Evolutionary conservation across 2,329 filamentous ascomycete genomes (phyloP).

Genomic region (Ceratocystis huliohia): DNA sequence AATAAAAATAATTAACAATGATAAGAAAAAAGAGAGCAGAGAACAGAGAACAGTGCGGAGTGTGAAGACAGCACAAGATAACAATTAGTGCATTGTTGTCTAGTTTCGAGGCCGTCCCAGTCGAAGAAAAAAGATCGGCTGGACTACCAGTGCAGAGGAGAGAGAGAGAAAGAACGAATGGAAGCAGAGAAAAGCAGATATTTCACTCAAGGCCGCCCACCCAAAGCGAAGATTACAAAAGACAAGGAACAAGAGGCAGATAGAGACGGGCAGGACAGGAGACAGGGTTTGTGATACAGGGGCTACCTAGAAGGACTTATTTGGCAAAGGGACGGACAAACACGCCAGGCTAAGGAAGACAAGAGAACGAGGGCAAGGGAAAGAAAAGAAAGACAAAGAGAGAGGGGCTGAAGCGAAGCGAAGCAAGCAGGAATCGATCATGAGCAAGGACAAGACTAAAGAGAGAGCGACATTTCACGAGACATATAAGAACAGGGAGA

Average conservation of each 20-base stretch:
- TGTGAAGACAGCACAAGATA: not conserved
- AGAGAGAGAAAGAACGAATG: slow-evolving; percentile 4
- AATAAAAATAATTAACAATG: not conserved
- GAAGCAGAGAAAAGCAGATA: not conserved
- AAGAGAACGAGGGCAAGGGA: not conserved
- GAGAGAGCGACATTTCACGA: not conserved
- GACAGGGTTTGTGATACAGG: slow-evolving; percentile 4
- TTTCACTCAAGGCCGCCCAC: not conserved
- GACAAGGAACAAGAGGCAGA: not conserved
- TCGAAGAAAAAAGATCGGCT: slow-evolving; percentile 5
- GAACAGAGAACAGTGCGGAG: not conserved
- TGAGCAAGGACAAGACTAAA: not conserved
- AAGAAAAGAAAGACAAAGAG: not conserved
- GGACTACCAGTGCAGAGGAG: not conserved
- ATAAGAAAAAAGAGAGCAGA: not conserved
- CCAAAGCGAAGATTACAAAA: not conserved
- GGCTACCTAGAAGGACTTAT: not conserved
- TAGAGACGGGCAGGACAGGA: not conserved
- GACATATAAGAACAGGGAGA: not conserved
- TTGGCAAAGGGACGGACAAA: no score
- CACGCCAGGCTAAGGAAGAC: not conserved
- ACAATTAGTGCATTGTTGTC: not conserved
- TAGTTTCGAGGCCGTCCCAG: not conserved
- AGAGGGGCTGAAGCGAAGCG: not conserved
- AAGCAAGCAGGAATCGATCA: not conserved